Evolutionary conservation across 1,139 yeast genomes (phyloP).

Genomic region (Yamadazyma dushanensis): DNA sequence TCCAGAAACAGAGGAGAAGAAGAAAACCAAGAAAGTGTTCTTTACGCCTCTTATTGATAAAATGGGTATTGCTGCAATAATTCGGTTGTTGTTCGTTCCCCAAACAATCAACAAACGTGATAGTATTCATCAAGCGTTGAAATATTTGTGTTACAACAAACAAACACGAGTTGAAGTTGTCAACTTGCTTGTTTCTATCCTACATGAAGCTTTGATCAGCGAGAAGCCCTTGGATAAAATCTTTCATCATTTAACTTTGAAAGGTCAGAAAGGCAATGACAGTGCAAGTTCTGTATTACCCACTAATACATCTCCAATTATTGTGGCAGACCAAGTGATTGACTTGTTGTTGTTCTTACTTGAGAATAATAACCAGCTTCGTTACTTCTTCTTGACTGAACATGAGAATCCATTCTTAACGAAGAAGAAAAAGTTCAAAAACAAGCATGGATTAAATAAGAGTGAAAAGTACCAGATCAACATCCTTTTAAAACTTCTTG

Average conservation of each 20-base stretch:
- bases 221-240: constrained; percentile 64
- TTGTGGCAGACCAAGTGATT: constrained; percentile 74
- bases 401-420: constrained; percentile 64
- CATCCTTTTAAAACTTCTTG: constrained; percentile 60
- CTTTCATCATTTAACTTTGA: constrained; percentile 55
- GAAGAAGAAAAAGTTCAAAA: constrained; percentile 41
- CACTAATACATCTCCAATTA: constrained; percentile 62
- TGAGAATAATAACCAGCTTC: constrained; percentile 66
- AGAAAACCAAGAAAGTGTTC: constrained; percentile 26
- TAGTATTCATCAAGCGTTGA: constrained; percentile 63
- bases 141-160: constrained; percentile 70
- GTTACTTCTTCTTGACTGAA: constrained; percentile 77
- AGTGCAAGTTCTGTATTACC: constrained; percentile 43
- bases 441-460: constrained; percentile 31
- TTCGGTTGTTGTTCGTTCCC: constrained; percentile 73
- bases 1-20: constrained; percentile 2
- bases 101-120: constrained; percentile 68
- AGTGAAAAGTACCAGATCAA: constrained; percentile 70
- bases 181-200: constrained; percentile 62
- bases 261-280: constrained; percentile 22
- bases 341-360: constrained; percentile 74
- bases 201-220: constrained; percentile 72
- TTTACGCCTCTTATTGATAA: constrained; percentile 74
- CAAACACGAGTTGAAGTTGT: constrained; percentile 80
- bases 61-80: constrained; percentile 71